Percentiles rank a stretch among this genome's conserved stretches.
Evolutionary conservation across 2,329 filamentous ascomycete species (phyloP).

Genomic region (Neonectria sp.): DNA sequence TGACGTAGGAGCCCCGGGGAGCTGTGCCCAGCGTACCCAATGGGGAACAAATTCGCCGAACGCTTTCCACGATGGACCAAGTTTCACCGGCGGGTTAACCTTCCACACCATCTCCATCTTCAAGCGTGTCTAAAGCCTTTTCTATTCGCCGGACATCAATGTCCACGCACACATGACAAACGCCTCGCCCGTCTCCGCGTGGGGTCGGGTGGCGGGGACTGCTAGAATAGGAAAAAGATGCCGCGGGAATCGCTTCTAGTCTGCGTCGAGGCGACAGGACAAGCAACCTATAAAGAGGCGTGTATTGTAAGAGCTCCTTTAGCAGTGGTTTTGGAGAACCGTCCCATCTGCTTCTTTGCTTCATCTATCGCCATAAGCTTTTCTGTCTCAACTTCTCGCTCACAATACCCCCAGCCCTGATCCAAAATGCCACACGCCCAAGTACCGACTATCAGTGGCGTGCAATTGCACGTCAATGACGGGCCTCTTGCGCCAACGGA

Average conservation of each 20-base stretch:
- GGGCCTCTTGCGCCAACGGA: conserved; percentile 60
- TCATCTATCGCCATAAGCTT: not conserved
- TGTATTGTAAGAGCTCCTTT: conserved; percentile 4
- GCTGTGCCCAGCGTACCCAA: not conserved
- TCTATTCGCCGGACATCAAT: not conserved
- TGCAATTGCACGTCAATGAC: conserved; percentile 49
- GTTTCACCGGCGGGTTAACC: not conserved
- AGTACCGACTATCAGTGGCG: conserved; percentile 30
- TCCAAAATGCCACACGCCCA: conserved; percentile 29
- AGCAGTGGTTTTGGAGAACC: too few species aligned
- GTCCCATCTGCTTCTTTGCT: not conserved
- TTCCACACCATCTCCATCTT: not conserved
- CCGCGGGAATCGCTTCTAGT: conserved; percentile 11
- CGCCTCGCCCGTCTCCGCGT: conserved; percentile 2
- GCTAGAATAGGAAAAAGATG: conserved; percentile 14
- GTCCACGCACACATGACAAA: conserved; percentile 7
- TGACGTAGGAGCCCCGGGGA: not conserved
- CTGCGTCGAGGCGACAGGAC: not conserved
- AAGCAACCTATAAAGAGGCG: conserved; percentile 18
- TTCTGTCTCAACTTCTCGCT: not conserved
- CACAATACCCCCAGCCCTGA: not conserved
- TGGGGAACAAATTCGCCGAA: conserved; percentile 6
- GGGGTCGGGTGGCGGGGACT: conserved; percentile 17
- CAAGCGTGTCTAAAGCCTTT: not conserved
- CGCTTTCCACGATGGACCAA: not conserved